Evolutionary conservation across 192 early-diverging fungal genomes (phyloP), one percentile per base, ranked within the genome.

Genomic region (Coemansia sp.): DNA sequence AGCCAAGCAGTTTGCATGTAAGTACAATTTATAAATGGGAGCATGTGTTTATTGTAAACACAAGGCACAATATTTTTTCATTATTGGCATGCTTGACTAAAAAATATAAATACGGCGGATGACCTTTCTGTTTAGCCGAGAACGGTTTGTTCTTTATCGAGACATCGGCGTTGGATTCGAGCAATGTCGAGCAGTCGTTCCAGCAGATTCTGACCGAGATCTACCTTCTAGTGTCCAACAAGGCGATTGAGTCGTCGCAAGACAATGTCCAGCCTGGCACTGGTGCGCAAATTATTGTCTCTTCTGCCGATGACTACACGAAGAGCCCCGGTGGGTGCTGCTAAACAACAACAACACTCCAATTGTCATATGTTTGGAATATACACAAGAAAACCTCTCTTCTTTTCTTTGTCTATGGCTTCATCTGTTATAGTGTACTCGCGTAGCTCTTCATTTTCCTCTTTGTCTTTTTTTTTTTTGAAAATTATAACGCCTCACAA

Each of bases 81-180:
- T 32, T 12, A 55, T 15, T 30, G 6, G 3, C 27, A 29, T 32
- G 52, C 52, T 32, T 55, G 27, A 32, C 52, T 55, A 55, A 55
- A 24, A 24, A 34, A 34, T 34, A 34, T 27, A 11, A 29, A 15
- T 41, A 43, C 16, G 41, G n/a, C n/a, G 44, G 44, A 3, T 20
- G 8, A 47, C 2, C 15, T 16, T 32, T 15, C 8, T 66, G 84
- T 72, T 45, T 75, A 74, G 75, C 92, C 47, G 95, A 98, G 74
- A 97, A 98, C 69, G 90, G 87, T 13, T 82, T 99, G 52, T 94
- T 92, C 32, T 99, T 99, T 75, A 99, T 99, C 63, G 97, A 99
- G 79, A 98, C 97, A 6, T 99, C 97, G 27, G 97, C 97, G 16
- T 84, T 99, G 82, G 96, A 99, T 72, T 86, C 92, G 18, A 95